Base-by-base conservation (phyloP, 225 moss, liverwort and hornwort species). In the Physcomitrium patens region DNA sequence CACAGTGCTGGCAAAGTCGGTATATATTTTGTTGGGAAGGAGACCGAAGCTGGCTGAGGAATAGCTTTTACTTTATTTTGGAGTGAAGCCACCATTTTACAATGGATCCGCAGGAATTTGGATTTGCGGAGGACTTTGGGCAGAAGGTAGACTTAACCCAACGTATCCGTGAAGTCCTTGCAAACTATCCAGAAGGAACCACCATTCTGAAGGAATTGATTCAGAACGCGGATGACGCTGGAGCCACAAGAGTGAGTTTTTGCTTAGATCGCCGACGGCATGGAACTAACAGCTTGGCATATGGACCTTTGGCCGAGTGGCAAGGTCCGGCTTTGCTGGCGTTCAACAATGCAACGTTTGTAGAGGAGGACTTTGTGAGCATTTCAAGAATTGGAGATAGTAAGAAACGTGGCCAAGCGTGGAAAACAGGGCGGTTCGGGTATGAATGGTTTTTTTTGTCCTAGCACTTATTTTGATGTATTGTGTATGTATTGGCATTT, bases 361-460 rank as follows among this genome's bases (percentile, higher is more conserved):
- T 67, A 11, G 92, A 94, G 65, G 94, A 94, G 75, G 94, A 94
- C 86, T 94, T 94, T 72, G 94, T 90, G 76, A 94, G 94, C 43
- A 94, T 94, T 64, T 92, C 94, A 7, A 87, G 89, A 76, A 94
- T 94, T 63, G 94, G 94, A 60, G 94, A 94, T 69, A 94, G 92
- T 69, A 94, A 94, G 77, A 92, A 92, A 74, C 90, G 94, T 24
- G 87, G 86, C 24, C 94, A 94, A 82, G 90, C 94, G 9, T 92
- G 94, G 94, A 94, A 94, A 73, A 92, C 94, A n/a, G 92, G 94
- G 63, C 89, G 92, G 41, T 94, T 94, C 12, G 94, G 94, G 94
- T 94, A 84, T 74, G 87, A 31, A 57, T n/a, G 37, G 73, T 63
- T 28, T 62, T 63, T 28, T 72, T 14, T 41, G 1, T 37, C 31